Conservation (phyloP, 257 asterid genomes). For the Ocimum tenuiflorum region DNA sequence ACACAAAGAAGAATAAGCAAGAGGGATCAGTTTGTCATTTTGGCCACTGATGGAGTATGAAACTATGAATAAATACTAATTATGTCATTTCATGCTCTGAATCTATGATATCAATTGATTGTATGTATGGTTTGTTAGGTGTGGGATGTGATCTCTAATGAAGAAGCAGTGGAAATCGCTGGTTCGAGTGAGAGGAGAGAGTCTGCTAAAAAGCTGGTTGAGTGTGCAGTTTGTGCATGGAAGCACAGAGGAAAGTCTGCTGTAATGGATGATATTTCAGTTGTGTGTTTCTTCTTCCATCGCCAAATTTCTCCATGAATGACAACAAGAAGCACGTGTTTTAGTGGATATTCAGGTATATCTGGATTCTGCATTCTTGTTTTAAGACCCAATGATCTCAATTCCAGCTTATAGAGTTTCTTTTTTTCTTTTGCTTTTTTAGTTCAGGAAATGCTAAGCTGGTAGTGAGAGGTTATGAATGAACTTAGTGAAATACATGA, state of each 20-base stretch:
- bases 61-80: no score
- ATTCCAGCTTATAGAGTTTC: no score
- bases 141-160: conserved; percentile 71
- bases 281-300: conserved; percentile 63
- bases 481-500: no score
- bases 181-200: conserved; percentile 41
- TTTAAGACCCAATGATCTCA: no score
- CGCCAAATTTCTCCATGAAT: not conserved
- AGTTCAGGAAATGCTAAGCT: no score
- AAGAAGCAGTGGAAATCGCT: conserved; percentile 70
- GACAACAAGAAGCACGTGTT: not conserved
- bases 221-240: conserved; percentile 56
- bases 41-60: conserved; percentile 86
- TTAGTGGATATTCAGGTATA: not conserved
- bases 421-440: no score
- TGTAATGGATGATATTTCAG: conserved; percentile 72
- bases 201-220: conserved; percentile 57
- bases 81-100: not conserved
- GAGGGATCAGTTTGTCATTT: conserved; percentile 49
- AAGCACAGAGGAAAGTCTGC: conserved; percentile 44
- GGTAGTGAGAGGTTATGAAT: no score
- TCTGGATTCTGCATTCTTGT: not conserved
- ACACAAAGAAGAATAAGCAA: conserved; percentile 44
- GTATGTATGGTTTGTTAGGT: conserved; percentile 32
- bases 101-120: not conserved